phyloP scores from a whole-genome alignment of 352 stramenopile genomes.

The Globisporangium yorkense region DNA sequence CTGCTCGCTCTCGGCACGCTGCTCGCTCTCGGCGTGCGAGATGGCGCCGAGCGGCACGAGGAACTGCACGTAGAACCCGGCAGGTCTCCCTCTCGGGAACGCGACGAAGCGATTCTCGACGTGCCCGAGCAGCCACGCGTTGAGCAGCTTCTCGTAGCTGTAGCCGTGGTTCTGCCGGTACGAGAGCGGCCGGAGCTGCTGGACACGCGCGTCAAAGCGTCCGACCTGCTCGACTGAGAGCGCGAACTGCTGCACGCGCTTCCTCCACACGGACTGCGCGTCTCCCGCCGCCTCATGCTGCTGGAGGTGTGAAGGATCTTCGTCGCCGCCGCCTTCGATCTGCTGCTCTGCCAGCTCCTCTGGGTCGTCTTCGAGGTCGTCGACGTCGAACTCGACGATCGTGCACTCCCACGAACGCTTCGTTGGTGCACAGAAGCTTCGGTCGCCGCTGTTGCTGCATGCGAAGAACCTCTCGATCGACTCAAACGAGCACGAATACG shows the following conservation, averaged over 20 bases:
- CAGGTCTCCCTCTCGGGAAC: conserved; percentile 39
- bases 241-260: conserved; percentile 10
- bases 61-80: conserved; percentile 57
- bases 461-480: conserved; percentile 14
- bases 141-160: conserved; percentile 21
- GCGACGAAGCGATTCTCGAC: conserved; percentile 37
- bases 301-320: background rate
- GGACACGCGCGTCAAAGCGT: conserved; percentile 15
- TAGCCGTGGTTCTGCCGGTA: conserved; percentile 1
- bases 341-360: background rate
- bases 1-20: conserved; percentile 12
- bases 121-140: conserved; percentile 31
- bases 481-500: conserved; percentile 24
- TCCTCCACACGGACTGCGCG: conserved; percentile 8
- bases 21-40: conserved; percentile 3
- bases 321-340: conserved; percentile 41
- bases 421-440: no score
- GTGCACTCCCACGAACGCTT: conserved; percentile 21
- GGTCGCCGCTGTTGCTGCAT: background rate
- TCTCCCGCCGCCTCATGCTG: background rate
- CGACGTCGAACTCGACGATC: conserved; percentile 45
- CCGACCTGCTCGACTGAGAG: conserved; percentile 15
- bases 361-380: conserved; percentile 37
- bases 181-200: conserved; percentile 7
- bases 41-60: conserved; percentile 24